Evolutionary conservation across 1,139 yeast species (phyloP).

Genomic region (Nakaseomyces kungkrabaensis): DNA sequence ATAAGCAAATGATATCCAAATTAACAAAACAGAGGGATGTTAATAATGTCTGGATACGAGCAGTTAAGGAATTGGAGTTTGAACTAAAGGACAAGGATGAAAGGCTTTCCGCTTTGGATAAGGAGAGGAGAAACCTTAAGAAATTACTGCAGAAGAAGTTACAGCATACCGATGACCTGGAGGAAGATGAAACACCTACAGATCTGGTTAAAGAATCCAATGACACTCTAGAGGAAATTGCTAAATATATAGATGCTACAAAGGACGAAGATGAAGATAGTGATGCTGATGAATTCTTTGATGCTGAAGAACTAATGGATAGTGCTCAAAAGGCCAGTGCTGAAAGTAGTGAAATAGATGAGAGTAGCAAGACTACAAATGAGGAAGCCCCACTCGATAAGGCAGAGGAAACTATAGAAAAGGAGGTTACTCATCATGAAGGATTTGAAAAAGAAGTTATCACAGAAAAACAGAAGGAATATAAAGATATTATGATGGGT

Average conservation of each 20-base stretch:
- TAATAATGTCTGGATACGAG: conserved; percentile 83
- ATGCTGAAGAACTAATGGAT: conserved; percentile 54
- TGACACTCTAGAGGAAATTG: conserved; percentile 33
- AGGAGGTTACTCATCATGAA: conserved; percentile 1
- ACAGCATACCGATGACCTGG: conserved; percentile 7
- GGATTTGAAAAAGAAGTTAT: conserved; percentile 1
- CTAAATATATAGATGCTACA: conserved; percentile 40
- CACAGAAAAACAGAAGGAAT: conserved; percentile 38
- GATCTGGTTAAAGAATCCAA: conserved; percentile 8
- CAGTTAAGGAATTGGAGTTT: conserved; percentile 72
- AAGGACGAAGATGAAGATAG: conserved; percentile 54
- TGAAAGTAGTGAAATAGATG: conserved; percentile 5
- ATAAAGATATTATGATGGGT: conserved; percentile 34
- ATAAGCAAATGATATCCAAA: conserved; percentile 37
- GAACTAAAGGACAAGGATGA: conserved; percentile 72
- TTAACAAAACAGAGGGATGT: conserved; percentile 72
- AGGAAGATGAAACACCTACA: conserved; percentile 13
- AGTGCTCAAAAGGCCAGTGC: conserved; percentile 21
- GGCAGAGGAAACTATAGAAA: background rate
- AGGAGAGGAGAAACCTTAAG: conserved; percentile 59
- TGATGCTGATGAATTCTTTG: conserved; percentile 70
- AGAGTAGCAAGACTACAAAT: conserved; percentile 6
- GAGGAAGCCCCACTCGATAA: conserved; percentile 2
- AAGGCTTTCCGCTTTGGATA: conserved; percentile 61
- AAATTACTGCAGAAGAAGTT: conserved; percentile 40